Evolutionary conservation across 257 asterid species (phyloP).

Genomic region (Fraxinus americana): DNA sequence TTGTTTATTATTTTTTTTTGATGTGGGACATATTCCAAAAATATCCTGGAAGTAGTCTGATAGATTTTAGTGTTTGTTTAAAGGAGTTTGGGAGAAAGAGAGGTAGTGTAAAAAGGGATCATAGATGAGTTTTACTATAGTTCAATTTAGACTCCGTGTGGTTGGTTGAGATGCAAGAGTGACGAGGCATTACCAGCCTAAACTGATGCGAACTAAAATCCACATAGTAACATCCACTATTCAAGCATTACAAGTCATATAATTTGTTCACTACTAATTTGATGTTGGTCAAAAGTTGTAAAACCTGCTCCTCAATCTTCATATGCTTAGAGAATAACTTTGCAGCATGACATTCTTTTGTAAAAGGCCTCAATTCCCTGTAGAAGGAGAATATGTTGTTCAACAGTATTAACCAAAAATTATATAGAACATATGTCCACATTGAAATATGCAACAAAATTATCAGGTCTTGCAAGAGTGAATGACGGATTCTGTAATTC

Average conservation of each 20-base stretch:
- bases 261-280: neutral
- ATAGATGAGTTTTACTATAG: neutral
- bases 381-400: conserved; percentile 25
- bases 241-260: neutral
- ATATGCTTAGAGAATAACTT: conserved; percentile 96
- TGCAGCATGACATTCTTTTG: conserved; percentile 87
- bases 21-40: neutral
- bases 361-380: conserved; percentile 83
- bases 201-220: neutral
- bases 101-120: no score
- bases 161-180: neutral
- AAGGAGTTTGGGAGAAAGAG: neutral
- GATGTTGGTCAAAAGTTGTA: conserved; percentile 14
- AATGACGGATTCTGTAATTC: conserved; percentile 7
- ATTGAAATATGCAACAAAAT: neutral
- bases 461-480: neutral
- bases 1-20: neutral
- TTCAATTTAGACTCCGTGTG: neutral
- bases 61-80: neutral
- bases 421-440: neutral
- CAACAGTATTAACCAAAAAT: conserved; percentile 12
- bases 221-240: conserved; percentile 9
- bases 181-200: conserved; percentile 9
- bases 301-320: conserved; percentile 98
- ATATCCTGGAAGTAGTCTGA: neutral